A percentile compares a stretch with the other conserved stretches of the same genome.
Evolutionary conservation across 768 basidiomycete species (phyloP).

Genomic region (Pleurotus sapidus): DNA sequence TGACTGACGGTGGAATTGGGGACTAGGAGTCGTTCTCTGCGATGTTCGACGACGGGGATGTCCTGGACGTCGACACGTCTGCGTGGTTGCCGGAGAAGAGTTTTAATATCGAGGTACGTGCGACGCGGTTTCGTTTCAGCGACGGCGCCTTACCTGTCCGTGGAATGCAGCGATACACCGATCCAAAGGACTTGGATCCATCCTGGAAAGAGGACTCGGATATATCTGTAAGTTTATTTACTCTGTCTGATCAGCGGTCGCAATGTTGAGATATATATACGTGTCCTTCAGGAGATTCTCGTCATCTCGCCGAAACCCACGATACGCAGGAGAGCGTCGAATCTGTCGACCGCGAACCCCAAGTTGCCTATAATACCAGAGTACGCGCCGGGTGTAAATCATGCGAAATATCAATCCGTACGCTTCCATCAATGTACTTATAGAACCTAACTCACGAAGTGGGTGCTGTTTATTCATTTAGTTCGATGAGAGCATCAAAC

Average conservation of each 20-base stretch:
- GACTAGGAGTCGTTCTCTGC: not conserved
- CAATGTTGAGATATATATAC: not conserved
- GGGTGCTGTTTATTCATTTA: not conserved
- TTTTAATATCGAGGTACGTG: not conserved
- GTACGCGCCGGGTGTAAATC: not conserved
- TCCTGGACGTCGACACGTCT: not conserved
- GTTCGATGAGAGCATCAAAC: not conserved
- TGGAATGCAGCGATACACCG: not conserved
- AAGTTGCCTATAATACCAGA: not conserved
- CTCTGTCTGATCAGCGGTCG: not conserved
- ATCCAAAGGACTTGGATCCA: not conserved
- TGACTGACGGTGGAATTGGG: not conserved
- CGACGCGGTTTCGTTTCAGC: not conserved
- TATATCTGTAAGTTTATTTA: not conserved
- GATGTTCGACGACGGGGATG: not conserved
- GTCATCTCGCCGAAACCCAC: not conserved
- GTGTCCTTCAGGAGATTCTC: not conserved
- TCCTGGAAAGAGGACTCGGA: not conserved
- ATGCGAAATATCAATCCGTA: constrained; percentile 1
- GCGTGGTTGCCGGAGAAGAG: not conserved
- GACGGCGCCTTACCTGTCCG: too few species aligned
- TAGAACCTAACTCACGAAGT: not conserved
- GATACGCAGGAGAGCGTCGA: not conserved
- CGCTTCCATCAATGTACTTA: not conserved
- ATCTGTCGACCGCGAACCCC: not conserved